A percentile compares a stretch with the other conserved stretches of the same genome.
Conservation (phyloP, 1,284 basidiomycete genomes). For the Hypsizygus ulmarius region DNA sequence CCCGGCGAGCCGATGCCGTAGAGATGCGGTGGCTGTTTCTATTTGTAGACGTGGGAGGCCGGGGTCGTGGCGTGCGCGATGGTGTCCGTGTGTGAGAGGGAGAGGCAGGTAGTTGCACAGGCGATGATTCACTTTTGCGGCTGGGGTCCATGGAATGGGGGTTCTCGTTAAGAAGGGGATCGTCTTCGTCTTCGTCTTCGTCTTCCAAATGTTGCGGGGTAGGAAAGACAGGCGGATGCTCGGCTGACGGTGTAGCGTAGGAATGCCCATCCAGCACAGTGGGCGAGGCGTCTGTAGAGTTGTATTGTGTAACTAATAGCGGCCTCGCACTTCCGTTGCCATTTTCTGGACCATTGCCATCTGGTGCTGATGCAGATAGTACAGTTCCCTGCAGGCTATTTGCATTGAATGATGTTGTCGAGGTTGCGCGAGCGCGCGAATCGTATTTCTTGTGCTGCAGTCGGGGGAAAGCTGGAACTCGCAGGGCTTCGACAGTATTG, state of each 20-base stretch:
- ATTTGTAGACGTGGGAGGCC: conserved; percentile 2
- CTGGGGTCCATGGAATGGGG: neutral
- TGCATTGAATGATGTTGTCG: conserved; percentile 33
- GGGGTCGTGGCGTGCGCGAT: conserved; percentile 1
- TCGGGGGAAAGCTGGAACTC: conserved; percentile 5
- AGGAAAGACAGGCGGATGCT: conserved; percentile 12
- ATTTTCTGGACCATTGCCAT: neutral
- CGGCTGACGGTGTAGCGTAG: conserved; percentile 22
- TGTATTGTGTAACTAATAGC: conserved; percentile 32
- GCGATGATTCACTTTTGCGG: conserved; percentile 4
- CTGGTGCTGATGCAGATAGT: neutral
- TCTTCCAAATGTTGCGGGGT: neutral
- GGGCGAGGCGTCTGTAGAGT: conserved; percentile 32
- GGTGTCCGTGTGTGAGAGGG: neutral
- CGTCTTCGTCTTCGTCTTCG: neutral
- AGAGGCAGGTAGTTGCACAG: conserved; percentile 1
- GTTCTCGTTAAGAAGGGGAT: neutral
- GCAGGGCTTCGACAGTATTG: neutral
- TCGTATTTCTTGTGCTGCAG: conserved; percentile 7
- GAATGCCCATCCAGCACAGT: conserved; percentile 27
- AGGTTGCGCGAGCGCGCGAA: conserved; percentile 22
- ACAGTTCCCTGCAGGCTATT: conserved; percentile 22
- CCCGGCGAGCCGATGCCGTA: neutral
- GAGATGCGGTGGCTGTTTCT: conserved; percentile 1
- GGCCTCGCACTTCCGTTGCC: conserved; percentile 6